Base-by-base conservation (phyloP, 495 filamentous ascomycete genomes). In the Friedmanniomyces simplex region DNA sequence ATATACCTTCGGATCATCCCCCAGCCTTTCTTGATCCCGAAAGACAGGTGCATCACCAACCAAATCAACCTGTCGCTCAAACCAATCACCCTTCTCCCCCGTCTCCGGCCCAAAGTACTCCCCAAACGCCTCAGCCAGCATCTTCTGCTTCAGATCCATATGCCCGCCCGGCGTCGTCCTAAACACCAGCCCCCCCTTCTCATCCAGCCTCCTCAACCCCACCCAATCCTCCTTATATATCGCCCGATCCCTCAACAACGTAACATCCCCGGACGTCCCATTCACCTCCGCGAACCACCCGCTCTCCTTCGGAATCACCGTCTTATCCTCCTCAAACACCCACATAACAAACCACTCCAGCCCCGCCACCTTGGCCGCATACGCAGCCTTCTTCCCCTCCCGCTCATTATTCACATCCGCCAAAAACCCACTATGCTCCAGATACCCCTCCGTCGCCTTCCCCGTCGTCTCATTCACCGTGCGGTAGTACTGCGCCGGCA, bases 391-490 rank as follows among this genome's bases (percentile, higher is more conserved):
- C 77, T 91, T 95, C 52, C 66, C 24, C 37, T 53, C 68, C 1
- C 94, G 77, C 79, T 97, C 93, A 67, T 96, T 96, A 72, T 99
- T 99, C 70, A 97, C 84, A 69, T 97, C 91, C n/a, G 91, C 93
- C n/a, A 99, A 76, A 69, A 91, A 96, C 66, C 91, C 94, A 67
- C 88, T 93, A 68, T 84, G 60, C 64, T 87, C 83, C 18, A 96
- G 76, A 68, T 96, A 98, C 32, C 71, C 66, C 4, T 85, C 84
- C 54, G 57, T 55, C 20, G 88, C 69, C 59, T 89, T 79, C 1
- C 70, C 74, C 3, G 70, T 70, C 6, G 52, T 54, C 12, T 59
- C 59, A 48, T 74, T 63, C 13, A 63, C 43, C 4, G 51, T 52
- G 24, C 91, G 83, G 74, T 85, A 97, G 70, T 99, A 99, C 73